phyloP scores from a whole-genome alignment of 2,329 filamentous ascomycete genomes.

The Xylariaceae sp. region DNA sequence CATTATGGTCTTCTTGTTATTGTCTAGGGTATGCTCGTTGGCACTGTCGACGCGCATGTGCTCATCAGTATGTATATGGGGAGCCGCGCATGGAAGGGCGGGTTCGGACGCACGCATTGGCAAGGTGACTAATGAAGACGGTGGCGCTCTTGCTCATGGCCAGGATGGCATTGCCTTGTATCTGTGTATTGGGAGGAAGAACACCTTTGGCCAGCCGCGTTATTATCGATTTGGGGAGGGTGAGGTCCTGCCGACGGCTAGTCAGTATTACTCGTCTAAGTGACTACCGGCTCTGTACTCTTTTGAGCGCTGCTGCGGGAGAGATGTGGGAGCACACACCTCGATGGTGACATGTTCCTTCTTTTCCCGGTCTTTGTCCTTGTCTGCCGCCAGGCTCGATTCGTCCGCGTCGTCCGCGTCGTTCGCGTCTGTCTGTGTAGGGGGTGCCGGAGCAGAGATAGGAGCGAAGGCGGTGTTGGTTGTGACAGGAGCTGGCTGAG shows the following conservation, averaged over 20 bases:
- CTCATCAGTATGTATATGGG: too few species aligned
- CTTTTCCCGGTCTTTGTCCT: conserved; percentile 33
- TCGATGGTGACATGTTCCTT: conserved; percentile 46
- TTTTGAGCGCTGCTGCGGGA: too few species aligned
- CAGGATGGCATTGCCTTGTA: conserved; percentile 75
- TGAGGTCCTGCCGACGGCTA: conserved; percentile 52
- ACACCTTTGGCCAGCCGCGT: conserved; percentile 76
- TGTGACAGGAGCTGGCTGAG: conserved; percentile 3
- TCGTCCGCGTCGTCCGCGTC: conserved; percentile 27
- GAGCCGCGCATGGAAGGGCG: too few species aligned
- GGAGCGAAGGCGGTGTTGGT: conserved; percentile 2
- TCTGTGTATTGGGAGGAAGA: conserved; percentile 74
- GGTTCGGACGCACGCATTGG: conserved; percentile 58
- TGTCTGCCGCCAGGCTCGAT: conserved; percentile 29
- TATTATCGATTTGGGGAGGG: conserved; percentile 76
- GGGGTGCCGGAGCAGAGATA: conserved; percentile 12
- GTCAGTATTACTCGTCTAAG: too few species aligned
- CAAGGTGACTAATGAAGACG: conserved; percentile 78
- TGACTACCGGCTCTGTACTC: too few species aligned
- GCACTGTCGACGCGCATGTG: conserved; percentile 46
- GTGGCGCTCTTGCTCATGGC: conserved; percentile 79
- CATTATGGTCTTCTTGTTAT: conserved; percentile 74
- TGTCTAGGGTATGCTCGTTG: conserved; percentile 63
- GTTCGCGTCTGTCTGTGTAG: conserved; percentile 30
- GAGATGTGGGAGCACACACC: conserved; percentile 32